Percentiles rank a stretch among this genome's conserved stretches.
Conservation (phyloP, 2,329 filamentous ascomycete species). For the Sphaceloma murrayae region DNA sequence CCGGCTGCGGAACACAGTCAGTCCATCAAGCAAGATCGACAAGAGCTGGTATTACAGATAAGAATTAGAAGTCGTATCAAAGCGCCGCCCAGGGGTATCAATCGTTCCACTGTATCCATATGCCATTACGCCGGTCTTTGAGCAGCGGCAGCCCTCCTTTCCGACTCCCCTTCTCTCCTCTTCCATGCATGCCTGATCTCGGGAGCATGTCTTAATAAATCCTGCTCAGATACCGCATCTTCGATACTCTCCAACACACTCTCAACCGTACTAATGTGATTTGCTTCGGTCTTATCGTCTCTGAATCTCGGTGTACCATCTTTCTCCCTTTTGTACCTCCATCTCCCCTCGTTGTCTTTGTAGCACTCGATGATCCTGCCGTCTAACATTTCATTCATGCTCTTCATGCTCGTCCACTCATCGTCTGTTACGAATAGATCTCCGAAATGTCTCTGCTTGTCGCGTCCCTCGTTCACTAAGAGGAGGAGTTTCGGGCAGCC, state of each 20-base stretch:
- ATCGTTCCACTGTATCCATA: too few species aligned
- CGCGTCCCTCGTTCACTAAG: conserved; percentile 56
- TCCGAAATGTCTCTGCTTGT: conserved; percentile 56
- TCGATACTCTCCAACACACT: conserved; percentile 86
- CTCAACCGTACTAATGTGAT: conserved; percentile 73
- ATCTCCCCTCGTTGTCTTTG: conserved; percentile 62
- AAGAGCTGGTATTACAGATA: too few species aligned
- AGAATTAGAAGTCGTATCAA: too few species aligned
- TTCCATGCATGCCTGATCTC: conserved; percentile 78
- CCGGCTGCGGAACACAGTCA: too few species aligned
- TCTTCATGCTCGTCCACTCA: conserved; percentile 80
- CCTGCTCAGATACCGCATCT: conserved; percentile 72
- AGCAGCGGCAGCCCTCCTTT: conserved; percentile 27
- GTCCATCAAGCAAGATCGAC: too few species aligned
- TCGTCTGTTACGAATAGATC: conserved; percentile 58
- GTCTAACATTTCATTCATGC: conserved; percentile 63
- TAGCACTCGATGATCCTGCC: conserved; percentile 85
- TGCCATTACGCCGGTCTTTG: too few species aligned
- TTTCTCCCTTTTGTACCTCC: conserved; percentile 57
- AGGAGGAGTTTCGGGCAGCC: conserved; percentile 31
- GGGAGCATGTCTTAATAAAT: conserved; percentile 60
- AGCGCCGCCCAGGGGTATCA: background rate
- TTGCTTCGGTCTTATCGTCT: conserved; percentile 86
- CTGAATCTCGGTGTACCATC: conserved; percentile 61
- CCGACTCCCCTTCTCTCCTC: conserved; percentile 38